Evolutionary conservation across 106 monocot genomes (phyloP), one percentile per base, ranked within the genome.

Genomic region (Acorus gramineus): DNA sequence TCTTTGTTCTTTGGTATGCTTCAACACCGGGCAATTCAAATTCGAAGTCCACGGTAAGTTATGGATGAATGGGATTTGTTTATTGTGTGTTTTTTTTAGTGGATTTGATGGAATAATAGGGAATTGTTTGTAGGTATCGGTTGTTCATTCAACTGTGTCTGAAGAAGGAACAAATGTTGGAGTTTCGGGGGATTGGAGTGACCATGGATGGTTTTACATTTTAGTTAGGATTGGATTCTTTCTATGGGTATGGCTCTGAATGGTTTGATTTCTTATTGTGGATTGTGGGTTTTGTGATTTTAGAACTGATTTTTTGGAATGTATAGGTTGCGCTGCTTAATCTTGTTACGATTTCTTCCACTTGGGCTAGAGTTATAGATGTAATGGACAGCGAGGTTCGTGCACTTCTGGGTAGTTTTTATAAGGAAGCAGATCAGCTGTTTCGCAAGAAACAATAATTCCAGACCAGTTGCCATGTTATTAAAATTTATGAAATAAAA

Each of bases 341-440:
- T 82, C 90, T 96, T 57, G 69, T 96, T 12, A 83, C 90, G 42
- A 87, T 96, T 47, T 96, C 95, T 49, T 96, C 90, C 63, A 96
- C 95, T 14, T 96, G 95, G 95, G 95, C 95, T 56, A 75, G 95
- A 49, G 81, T 96, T 51, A 96, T 96, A 77, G 95, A 96, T 82
- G 80, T 96, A 5, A 96, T 96, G 95, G 86, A 85, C 69, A 87
- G 67, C 75, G 95, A 96, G 95, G 95, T 96, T 77, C 46, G 45
- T 12, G 59, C 69, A 49, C 52, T 44, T 28, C 28, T 28, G 28
- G 28, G 28, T 28, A 28, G 28, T 28, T 28, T 28, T 28, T 28
- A 28, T 28, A 28, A 28, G 28, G 28, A 1, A 28, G 28, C 28
- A 28, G 28, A 28, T 28, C 28, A 28, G 28, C 28, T 28, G 28